Evolutionary conservation across 2,329 filamentous ascomycete genomes (phyloP), one percentile per base, ranked within the genome.

Genomic region (Fusarium sterilihyphosum): DNA sequence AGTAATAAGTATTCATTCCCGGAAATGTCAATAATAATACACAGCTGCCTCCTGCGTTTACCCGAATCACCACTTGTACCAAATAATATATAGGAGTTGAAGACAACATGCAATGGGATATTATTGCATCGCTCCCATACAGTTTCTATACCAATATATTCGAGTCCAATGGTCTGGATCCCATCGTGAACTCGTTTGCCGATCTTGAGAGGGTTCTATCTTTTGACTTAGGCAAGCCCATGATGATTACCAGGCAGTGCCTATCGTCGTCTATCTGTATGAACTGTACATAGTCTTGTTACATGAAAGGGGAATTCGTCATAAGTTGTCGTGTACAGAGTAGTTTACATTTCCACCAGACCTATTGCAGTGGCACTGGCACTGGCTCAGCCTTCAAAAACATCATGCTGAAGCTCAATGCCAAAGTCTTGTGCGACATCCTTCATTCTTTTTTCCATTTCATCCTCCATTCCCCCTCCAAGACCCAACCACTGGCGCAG

Each of bases 391-490:
- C 96, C 95, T 65, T 97, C 94, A 84, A 98, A 98, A 6, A 98
- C 89, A 46, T 92, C 91, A 81, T 97, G 94, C 80, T 97, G 93
- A 74, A 98, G 84, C 82, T 98, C 95, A 7, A 98, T 90, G 0
- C 96, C 96, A 84, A 96, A 95, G 77, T 97, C 95, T 81, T 93
- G 94, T 2, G 95, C 96, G 87, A 98, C 93, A 65, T 88, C 89
- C 83, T 90, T 92, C 95, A 98, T 97, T 77, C 92, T 89, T 79
- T 89, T 89, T 86, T 98, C 96, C 71, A 98, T 91, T 81, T 96
- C 94, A 80, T 98, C 96, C 81, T 98, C 96, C 93, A 98, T 96
- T 0, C 95, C 95, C 16, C 91, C 88, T 0, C 95, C 94, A 6
- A 91, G 82, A 0, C 94, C 93, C 18, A 98, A 80, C 81, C 90